phyloP scores from a whole-genome alignment of 441 rosid genomes.

The Erysimum pusillum region DNA sequence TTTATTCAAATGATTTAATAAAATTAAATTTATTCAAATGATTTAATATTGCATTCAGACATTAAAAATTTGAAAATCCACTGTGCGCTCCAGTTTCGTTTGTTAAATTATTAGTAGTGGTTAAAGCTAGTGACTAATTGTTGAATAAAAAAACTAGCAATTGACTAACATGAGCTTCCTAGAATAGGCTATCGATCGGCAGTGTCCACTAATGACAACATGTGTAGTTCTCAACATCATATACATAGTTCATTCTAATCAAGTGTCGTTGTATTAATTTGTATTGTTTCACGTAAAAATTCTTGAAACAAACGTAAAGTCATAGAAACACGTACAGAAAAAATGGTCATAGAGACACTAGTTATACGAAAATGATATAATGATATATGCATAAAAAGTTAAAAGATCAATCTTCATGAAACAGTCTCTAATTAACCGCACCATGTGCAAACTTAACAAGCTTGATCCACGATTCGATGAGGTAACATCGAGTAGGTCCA shows the following conservation, averaged over 20 bases:
- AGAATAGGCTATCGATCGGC: neutral
- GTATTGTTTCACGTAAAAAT: neutral
- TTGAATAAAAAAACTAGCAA: neutral
- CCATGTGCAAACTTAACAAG: neutral
- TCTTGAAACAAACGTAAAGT: neutral
- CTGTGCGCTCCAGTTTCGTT: slow-evolving; percentile 4
- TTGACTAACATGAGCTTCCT: slow-evolving; percentile 15
- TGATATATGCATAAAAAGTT: neutral
- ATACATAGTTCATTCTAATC: neutral
- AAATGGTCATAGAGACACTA: neutral
- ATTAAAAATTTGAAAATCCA: neutral
- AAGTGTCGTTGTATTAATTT: neutral
- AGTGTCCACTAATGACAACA: neutral
- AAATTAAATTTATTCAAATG: slow-evolving; percentile 17
- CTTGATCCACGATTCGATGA: neutral
- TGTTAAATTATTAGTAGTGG: slow-evolving; percentile 7
- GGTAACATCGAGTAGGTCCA: neutral
- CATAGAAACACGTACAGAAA: too few species aligned
- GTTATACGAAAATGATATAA: neutral
- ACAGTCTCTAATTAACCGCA: too few species aligned
- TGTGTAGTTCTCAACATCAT: too few species aligned
- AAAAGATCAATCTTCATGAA: neutral
- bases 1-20: too few species aligned
- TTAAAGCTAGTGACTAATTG: neutral
- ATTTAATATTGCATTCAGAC: slow-evolving; percentile 26